Conservation (phyloP, 202 grass and related monocot genomes). For the Zizania palustris region DNA sequence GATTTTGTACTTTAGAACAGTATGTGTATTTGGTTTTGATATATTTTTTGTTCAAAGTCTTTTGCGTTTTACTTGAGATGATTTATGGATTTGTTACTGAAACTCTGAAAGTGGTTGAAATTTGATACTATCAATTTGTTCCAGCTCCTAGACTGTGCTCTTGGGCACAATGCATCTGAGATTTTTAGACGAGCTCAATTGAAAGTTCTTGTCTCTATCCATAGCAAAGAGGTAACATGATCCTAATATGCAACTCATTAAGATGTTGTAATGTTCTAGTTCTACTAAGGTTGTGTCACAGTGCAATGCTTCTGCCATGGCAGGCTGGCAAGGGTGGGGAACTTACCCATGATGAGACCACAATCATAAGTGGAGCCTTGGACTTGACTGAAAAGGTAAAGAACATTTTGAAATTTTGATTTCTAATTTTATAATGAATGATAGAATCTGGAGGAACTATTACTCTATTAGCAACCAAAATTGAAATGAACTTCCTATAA, state of each 20-base stretch:
- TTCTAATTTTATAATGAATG: conserved; percentile 30
- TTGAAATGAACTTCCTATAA: conserved; percentile 33
- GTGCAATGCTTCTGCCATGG: conserved; percentile 45
- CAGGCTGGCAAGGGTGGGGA: conserved; percentile 99
- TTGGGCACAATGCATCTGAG: conserved; percentile 98
- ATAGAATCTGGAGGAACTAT: conserved; percentile 14
- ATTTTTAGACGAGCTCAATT: conserved; percentile 97
- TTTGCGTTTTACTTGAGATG: conserved; percentile 19
- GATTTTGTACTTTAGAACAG: conserved; percentile 39
- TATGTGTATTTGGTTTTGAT: conserved; percentile 5
- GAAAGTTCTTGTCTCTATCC: conserved; percentile 96
- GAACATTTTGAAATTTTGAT: conserved; percentile 10
- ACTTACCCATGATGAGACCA: conserved; percentile 98
- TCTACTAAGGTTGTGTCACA: conserved; percentile 13
- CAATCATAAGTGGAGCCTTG: conserved; percentile 97
- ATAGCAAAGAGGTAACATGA: conserved; percentile 85
- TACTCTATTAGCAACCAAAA: neutral
- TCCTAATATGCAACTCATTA: conserved; percentile 27
- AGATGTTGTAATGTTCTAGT: conserved; percentile 22
- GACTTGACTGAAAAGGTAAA: conserved; percentile 97
- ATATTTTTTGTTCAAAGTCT: conserved; percentile 26
- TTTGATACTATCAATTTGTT: conserved; percentile 19
- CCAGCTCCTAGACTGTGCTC: conserved; percentile 91
- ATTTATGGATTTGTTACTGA: conserved; percentile 32
- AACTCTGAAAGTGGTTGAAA: conserved; percentile 39